Percentiles rank a stretch among this genome's conserved stretches.
These are phyloP conservation scores for Basidiobolus meristosporus DNA, from an alignment of 371 early-diverging fungal species.

Conservation along the genomic window DNA sequence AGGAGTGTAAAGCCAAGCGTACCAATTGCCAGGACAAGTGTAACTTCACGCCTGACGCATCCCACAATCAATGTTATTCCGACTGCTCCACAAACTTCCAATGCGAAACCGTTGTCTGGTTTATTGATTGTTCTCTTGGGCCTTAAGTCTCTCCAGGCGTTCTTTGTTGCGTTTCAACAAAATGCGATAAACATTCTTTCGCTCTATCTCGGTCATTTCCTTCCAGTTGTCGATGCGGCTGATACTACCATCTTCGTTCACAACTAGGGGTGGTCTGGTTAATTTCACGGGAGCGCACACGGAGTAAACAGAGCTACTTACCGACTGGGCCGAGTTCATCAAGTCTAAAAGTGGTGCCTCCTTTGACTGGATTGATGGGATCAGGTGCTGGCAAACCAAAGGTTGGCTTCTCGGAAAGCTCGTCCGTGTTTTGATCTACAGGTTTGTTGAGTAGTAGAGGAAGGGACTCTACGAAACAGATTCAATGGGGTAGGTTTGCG, in stretches of 20 bases:
- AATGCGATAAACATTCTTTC: slow-evolving; percentile 33
- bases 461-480: too few relatives aligned
- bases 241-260: slow-evolving; percentile 44
- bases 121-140: slow-evolving; percentile 2
- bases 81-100: not conserved
- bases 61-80: not conserved
- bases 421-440: too few relatives aligned
- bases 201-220: slow-evolving; percentile 46
- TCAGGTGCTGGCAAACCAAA: too few relatives aligned
- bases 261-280: slow-evolving; percentile 11
- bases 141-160: slow-evolving; percentile 21
- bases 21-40: not conserved
- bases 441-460: too few relatives aligned
- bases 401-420: too few relatives aligned
- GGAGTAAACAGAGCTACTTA: not conserved
- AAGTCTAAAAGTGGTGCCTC: not conserved
- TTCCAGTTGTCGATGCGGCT: slow-evolving; percentile 55
- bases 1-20: not conserved
- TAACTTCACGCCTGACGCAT: not conserved
- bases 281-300: not conserved
- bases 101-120: too few relatives aligned
- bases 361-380: too few relatives aligned
- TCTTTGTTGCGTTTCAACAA: slow-evolving; percentile 35
- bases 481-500: too few relatives aligned
- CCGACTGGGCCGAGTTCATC: not conserved